Base-by-base conservation (phyloP, 2,329 filamentous ascomycete genomes). In the Beauveria pseudobassiana region DNA sequence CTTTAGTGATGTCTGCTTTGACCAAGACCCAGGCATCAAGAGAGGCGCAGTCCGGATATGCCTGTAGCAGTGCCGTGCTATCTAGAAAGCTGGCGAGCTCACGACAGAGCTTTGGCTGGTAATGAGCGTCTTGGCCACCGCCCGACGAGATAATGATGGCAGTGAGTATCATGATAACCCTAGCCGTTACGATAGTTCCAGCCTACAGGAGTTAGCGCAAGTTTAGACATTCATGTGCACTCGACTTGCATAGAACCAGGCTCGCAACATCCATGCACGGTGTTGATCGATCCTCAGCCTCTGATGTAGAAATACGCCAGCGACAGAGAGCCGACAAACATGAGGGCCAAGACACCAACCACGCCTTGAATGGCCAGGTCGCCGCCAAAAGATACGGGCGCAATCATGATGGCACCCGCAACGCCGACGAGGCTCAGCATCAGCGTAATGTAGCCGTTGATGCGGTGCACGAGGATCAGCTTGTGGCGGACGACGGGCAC, bases 211-310 rank as follows among this genome's bases (percentile, higher is more conserved):
- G 9, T 30, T 10, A 30, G 2, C 2, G 2, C 28, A 30, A 30
- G 9, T 30, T 30, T 3, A 10, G 28, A 10, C 28, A 30, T 30
- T 10, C 28, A 10, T 30, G 9, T 30, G 9, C 28, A 30, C 5
- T 22, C 63, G 14, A 48, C 54, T 18, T 57, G 77, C 73, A 62
- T 79, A 80, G 54, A 79, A 73, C 78, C 78, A 80, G 3, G 79
- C 75, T 12, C 83, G 70, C 22, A 87, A 67, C 83, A 86, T 87
- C 83, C 83, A 87, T 3, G 81, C 80, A 0, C 84, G 76, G 62
- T 87, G 84, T 67, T 86, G 78, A 38, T 86, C 82, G 55, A 88
- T 82, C 67, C 86, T 83, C 5, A 86, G 69, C 4, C 75, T 71
- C 69, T 82, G 69, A 87, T 79, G 64, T 85, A 85, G 67, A 79